Base-by-base conservation (phyloP, 768 basidiomycete species). In the Sporobolomyces pararoseus region DNA sequence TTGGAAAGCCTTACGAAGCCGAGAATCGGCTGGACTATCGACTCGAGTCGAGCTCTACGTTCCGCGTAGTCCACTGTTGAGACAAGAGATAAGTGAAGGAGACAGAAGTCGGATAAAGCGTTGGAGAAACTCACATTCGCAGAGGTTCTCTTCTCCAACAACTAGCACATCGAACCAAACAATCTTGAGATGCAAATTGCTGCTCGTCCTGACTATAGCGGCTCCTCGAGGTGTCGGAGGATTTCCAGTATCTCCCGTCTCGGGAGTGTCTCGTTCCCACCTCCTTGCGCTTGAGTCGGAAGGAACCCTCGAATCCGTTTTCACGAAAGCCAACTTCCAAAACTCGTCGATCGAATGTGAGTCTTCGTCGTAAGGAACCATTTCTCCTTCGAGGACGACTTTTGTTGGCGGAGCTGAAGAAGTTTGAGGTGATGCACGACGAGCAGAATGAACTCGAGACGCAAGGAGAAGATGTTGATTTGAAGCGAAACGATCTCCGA, bases 121-220 rank as follows among this genome's bases (percentile, higher is more conserved):
- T 42, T 42, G 17, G 39, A 42, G 39, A 42, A 13, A 50, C 74
- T 57, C 47, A 75, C 75, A 61, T 16, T 81, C 80, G 10, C 90
- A 73, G 16, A 90, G 80, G 12, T 84, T 86, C 42, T 78, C 75
- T n/a, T 80, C 84, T 73, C 92, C 85, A 0, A 91, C 80, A n/a
- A 84, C 78, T 9, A 96, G 82, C 19, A 94, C 75, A 75, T 96
- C 93, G 76, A 94, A 96, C 81, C 92, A 94, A 17, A 91, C 87
- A 23, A 95, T 83, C 25, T 86, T 89, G 10, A 93, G 85, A 69
- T 87, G 75, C 46, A 74, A 25, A 35, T 54, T 42, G 27, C 47
- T 42, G 37, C 35, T 39, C 49, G 10, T 32, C 55, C 4, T 19
- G 7, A 7, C 23, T 31, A 49, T 25, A 3, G 7, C 65, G 27